Evolutionary conservation across 805 yeast species (phyloP), one percentile per base, ranked within the genome.

Genomic region (Spathaspora sp.): DNA sequence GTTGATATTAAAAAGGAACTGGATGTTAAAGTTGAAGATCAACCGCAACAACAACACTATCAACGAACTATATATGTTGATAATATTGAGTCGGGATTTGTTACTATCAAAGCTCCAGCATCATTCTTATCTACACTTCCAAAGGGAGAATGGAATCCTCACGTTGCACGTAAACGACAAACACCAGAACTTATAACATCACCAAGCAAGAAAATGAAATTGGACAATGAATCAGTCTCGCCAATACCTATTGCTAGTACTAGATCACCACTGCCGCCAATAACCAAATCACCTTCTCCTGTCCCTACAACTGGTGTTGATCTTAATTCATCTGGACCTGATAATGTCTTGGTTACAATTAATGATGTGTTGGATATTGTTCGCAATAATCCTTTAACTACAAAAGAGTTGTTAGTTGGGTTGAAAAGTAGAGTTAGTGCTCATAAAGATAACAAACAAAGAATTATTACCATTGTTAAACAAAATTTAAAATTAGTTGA

Each of bases 131-230:
- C 70, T 16, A 79, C 79, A 38, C 90, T 91, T 70, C 94, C 94
- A 2, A 70, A 65, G 17, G 96, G 96, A 26, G 88, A 83, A 49
- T 92, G 97, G 97, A 86, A 86, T 67, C 93, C 97, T 19, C 74
- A 73, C 10, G 75, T 74, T 55, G 75, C 74, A 55, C 79, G 68
- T 28, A 71, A 70, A 52, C 62, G 76, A 47, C 62, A 66, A 11
- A 38, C 62, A 8, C 57, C 61, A 17, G 60, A 55, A 32, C 32
- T 29, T 5, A 57, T 60, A 1, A 61, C 57, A 8, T 57, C 70
- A 3, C 69, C 75, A 0, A 55, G 59, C n/a, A 79, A 78, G 59
- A 75, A 74, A 52, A 60, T 68, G 19, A 77, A 72, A 51, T 44
- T 61, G 5, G 80, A 76, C 47, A 65, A 58, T 42, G 53, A 44